phyloP scores from a whole-genome alignment of 2,329 filamentous ascomycete genomes.

The Diplodia sapinea region DNA sequence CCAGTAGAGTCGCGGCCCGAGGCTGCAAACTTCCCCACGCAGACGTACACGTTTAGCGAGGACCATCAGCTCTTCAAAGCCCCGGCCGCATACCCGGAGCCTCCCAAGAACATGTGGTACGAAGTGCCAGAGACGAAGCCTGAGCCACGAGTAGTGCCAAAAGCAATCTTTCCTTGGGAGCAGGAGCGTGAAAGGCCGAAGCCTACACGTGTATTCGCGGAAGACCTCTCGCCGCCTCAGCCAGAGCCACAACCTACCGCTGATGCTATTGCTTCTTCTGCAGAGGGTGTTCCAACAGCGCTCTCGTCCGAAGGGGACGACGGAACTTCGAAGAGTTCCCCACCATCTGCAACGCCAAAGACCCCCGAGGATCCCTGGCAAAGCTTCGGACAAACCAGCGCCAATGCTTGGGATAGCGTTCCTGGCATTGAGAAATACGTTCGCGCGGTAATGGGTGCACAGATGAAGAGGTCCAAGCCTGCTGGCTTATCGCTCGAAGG shows the following conservation, averaged over 20 bases:
- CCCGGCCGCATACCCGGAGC: slow-evolving; percentile 77
- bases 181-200: slow-evolving; percentile 65
- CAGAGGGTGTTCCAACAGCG: neutral
- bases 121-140: slow-evolving; percentile 69
- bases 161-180: slow-evolving; percentile 92
- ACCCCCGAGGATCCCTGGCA: slow-evolving; percentile 68
- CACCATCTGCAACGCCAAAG: slow-evolving; percentile 37
- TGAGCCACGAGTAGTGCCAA: slow-evolving; percentile 64
- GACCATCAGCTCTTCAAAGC: slow-evolving; percentile 77
- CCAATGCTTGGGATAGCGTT: slow-evolving; percentile 91
- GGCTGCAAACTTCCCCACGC: slow-evolving; percentile 79
- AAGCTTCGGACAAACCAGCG: slow-evolving; percentile 67
- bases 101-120: slow-evolving; percentile 88
- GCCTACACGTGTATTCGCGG: slow-evolving; percentile 69
- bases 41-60: slow-evolving; percentile 82
- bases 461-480: slow-evolving; percentile 60
- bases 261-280: slow-evolving; percentile 29
- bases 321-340: slow-evolving; percentile 32
- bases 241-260: slow-evolving; percentile 40
- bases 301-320: neutral
- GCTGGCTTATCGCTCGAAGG: slow-evolving; percentile 44
- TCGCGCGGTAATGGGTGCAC: slow-evolving; percentile 68
- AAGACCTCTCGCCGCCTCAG: slow-evolving; percentile 53
- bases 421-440: slow-evolving; percentile 89
- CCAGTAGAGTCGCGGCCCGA: slow-evolving; percentile 76